These are phyloP conservation scores for Aspergillus intermedius DNA, from an alignment of 2,329 filamentous ascomycete species.

Conservation along the genomic window DNA sequence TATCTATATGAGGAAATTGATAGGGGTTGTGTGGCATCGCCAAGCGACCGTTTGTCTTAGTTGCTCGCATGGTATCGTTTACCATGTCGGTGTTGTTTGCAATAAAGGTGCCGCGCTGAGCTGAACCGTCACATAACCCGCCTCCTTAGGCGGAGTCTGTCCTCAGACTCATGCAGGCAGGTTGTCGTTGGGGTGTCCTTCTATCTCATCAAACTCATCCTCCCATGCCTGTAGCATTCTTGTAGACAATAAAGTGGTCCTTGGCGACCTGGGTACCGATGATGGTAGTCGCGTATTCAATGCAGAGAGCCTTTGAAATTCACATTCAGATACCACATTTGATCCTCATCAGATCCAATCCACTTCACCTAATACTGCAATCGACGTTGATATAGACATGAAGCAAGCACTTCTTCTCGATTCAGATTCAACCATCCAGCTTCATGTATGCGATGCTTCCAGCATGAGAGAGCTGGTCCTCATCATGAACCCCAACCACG, in stretches of 20 bases:
- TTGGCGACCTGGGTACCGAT: neutral
- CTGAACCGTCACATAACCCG: neutral
- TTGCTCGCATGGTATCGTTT: no score
- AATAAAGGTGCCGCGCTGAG: no score
- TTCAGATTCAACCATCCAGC: no score
- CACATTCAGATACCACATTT: constrained; percentile 5
- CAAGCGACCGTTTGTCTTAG: no score
- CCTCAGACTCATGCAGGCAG: neutral
- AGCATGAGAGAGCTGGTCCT: no score
- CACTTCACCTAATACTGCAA: constrained; percentile 8
- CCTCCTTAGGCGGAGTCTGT: neutral
- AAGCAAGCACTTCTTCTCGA: constrained; percentile 6
- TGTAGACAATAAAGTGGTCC: constrained; percentile 4
- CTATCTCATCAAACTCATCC: neutral
- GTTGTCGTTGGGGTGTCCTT: neutral
- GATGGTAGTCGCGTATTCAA: constrained; percentile 4
- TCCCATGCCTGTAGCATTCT: constrained; percentile 1
- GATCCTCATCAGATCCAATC: constrained; percentile 5
- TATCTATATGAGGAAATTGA: no score
- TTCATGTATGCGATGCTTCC: no score
- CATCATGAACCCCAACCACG: no score
- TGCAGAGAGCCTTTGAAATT: constrained; percentile 4
- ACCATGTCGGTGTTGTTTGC: no score
- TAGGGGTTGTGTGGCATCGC: no score
- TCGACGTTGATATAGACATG: neutral